Evolutionary conservation across 805 yeast species (phyloP).

Genomic region (Zygosaccharomyces bisporus): DNA sequence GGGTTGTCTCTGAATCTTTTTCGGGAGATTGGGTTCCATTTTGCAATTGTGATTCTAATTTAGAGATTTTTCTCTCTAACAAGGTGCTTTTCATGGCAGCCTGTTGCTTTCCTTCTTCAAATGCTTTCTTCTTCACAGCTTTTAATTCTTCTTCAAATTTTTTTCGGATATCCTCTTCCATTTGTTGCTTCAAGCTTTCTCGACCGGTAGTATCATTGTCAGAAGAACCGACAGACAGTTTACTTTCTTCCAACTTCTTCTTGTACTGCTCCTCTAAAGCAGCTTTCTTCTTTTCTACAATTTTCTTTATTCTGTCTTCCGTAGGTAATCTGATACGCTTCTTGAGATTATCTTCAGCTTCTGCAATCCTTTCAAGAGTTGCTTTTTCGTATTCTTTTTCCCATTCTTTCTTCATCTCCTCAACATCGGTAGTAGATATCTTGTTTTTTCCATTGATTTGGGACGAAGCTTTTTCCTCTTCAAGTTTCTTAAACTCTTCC

Average conservation of each 20-base stretch:
- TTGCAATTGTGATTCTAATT: slow-evolving; percentile 28
- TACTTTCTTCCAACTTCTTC: slow-evolving; percentile 18
- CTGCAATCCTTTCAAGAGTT: slow-evolving; percentile 33
- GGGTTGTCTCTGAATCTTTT: not conserved
- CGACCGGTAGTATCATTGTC: slow-evolving; percentile 7
- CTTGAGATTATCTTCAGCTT: slow-evolving; percentile 44
- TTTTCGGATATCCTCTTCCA: slow-evolving; percentile 21
- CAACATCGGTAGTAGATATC: slow-evolving; percentile 11
- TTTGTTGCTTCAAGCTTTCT: slow-evolving; percentile 16
- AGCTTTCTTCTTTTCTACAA: slow-evolving; percentile 41
- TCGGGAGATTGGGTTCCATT: not conserved
- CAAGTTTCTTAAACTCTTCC: slow-evolving; percentile 25
- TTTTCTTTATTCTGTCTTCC: slow-evolving; percentile 57
- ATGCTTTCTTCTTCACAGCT: slow-evolving; percentile 27
- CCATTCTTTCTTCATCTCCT: slow-evolving; percentile 33
- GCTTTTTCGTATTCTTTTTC: slow-evolving; percentile 37
- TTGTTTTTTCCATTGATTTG: slow-evolving; percentile 14
- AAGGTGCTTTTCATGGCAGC: slow-evolving; percentile 32
- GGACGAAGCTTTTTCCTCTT: slow-evolving; percentile 20
- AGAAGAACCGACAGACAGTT: slow-evolving; percentile 9
- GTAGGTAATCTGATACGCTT: slow-evolving; percentile 46
- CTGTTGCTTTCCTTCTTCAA: slow-evolving; percentile 35
- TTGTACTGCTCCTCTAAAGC: slow-evolving; percentile 28
- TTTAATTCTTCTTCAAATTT: slow-evolving; percentile 20
- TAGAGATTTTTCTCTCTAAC: slow-evolving; percentile 29